Conservation (phyloP, 768 basidiomycete species). For the Russula olivacea region DNA sequence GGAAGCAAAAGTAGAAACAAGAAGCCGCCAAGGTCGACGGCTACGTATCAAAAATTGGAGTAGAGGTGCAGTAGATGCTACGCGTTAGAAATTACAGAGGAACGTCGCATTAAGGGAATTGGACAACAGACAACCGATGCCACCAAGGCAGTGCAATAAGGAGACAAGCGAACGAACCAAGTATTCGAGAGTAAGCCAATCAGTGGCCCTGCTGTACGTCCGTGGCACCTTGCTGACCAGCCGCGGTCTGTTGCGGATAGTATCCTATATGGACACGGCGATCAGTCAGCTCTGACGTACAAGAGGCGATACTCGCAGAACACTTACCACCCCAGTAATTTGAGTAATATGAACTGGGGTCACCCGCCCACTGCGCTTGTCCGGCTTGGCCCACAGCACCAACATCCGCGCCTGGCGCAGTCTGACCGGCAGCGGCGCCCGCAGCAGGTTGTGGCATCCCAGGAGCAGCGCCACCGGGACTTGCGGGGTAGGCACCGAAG, state of each 20-base stretch:
- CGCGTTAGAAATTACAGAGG: constrained; percentile 15
- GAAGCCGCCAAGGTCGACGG: constrained; percentile 7
- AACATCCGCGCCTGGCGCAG: constrained; percentile 49
- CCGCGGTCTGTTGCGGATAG: constrained; percentile 66
- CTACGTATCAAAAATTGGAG: constrained; percentile 4
- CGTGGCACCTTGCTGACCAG: constrained; percentile 51
- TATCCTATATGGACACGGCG: constrained; percentile 47
- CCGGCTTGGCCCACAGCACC: constrained; percentile 48
- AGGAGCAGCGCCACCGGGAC: constrained; percentile 50
- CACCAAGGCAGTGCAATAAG: constrained; percentile 11
- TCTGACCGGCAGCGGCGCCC: constrained; percentile 44
- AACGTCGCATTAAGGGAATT: constrained; percentile 4
- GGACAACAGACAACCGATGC: constrained; percentile 17
- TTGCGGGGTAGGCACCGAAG: constrained; percentile 68
- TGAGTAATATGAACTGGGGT: constrained; percentile 69
- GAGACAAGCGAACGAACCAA: background rate
- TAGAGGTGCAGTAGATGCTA: background rate
- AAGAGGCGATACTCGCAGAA: background rate
- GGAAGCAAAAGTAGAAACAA: constrained; percentile 33
- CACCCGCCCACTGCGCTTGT: constrained; percentile 74
- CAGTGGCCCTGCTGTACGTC: constrained; percentile 38
- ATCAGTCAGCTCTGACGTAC: background rate
- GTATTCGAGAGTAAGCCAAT: constrained; percentile 12
- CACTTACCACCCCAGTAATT: constrained; percentile 80
- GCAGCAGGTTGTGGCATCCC: constrained; percentile 43